These are phyloP conservation scores for Pulveroboletus sp. DNA, from an alignment of 768 basidiomycete species.

Conservation along the genomic window DNA sequence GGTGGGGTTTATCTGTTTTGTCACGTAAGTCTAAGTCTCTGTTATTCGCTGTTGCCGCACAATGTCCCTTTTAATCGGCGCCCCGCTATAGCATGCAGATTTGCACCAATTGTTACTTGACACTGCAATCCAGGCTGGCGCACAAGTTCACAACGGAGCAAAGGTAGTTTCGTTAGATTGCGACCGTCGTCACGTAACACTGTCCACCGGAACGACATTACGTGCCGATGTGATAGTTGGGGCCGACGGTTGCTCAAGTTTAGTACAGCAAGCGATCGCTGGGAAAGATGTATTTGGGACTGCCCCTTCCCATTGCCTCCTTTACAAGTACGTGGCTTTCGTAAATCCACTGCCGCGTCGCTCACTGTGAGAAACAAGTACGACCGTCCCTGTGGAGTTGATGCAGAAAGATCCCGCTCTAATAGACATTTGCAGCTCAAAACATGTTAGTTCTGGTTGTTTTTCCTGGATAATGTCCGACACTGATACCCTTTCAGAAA, in stretches of 20 bases:
- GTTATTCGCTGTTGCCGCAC: neutral
- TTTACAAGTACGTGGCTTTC: constrained; percentile 41
- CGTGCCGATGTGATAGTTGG: constrained; percentile 54
- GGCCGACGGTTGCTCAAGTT: constrained; percentile 53
- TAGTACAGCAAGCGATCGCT: constrained; percentile 35
- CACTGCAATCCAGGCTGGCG: constrained; percentile 46
- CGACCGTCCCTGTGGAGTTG: constrained; percentile 37
- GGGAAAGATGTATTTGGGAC: constrained; percentile 29
- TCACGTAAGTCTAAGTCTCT: constrained; percentile 36
- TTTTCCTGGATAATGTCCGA: neutral
- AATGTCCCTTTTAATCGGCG: neutral
- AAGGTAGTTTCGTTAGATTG: constrained; percentile 36
- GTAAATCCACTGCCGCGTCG: neutral
- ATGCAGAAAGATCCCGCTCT: constrained; percentile 42
- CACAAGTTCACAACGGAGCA: constrained; percentile 40
- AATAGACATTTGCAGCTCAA: constrained; percentile 24
- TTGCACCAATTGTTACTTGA: constrained; percentile 46
- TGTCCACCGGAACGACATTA: constrained; percentile 42
- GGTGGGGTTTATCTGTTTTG: constrained; percentile 48
- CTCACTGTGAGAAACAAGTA: constrained; percentile 25
- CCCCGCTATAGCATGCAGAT: constrained; percentile 44
- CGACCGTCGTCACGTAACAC: constrained; percentile 32
- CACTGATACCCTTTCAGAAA: constrained; percentile 10
- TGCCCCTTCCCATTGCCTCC: constrained; percentile 27
- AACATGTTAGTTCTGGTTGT: constrained; percentile 11